Evolutionary conservation across 1,284 basidiomycete species (phyloP).

Genomic region (Microbotryum saponariae): DNA sequence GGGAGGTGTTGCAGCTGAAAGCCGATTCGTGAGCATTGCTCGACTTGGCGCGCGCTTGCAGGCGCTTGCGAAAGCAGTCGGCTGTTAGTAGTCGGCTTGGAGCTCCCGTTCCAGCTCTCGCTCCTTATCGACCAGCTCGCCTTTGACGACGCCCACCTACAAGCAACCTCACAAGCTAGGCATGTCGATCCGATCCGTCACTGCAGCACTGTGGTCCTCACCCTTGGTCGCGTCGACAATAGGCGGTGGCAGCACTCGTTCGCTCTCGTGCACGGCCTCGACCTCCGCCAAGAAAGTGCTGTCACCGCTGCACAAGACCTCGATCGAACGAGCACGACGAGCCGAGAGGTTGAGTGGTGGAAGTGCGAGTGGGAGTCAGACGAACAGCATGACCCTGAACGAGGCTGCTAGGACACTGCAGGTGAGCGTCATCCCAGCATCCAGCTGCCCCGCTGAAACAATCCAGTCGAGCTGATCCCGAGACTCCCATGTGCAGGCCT

Average conservation of each 20-base stretch:
- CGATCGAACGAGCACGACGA: slow-evolving; percentile 14
- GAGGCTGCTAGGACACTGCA: slow-evolving; percentile 28
- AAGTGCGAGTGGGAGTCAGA: slow-evolving; percentile 8
- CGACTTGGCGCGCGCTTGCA: too few relatives aligned
- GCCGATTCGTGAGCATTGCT: too few relatives aligned
- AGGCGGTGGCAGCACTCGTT: not conserved
- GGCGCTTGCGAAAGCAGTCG: too few relatives aligned
- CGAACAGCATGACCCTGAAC: slow-evolving; percentile 11
- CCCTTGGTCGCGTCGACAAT: too few relatives aligned
- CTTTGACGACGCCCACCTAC: too few relatives aligned
- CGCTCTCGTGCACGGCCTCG: slow-evolving; percentile 2
- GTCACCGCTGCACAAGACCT: slow-evolving; percentile 29
- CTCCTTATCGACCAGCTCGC: too few relatives aligned
- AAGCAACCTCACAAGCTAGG: too few relatives aligned
- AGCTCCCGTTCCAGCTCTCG: too few relatives aligned
- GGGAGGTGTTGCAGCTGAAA: too few relatives aligned
- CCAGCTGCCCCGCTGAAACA: not conserved
- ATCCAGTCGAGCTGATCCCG: not conserved
- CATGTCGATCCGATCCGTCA: too few relatives aligned
- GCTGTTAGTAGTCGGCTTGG: too few relatives aligned
- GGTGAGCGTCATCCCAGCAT: slow-evolving; percentile 11
- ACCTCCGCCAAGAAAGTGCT: slow-evolving; percentile 13
- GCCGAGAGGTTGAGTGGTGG: not conserved
- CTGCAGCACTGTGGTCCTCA: too few relatives aligned
- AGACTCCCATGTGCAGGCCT: slow-evolving; percentile 8